These are phyloP conservation scores for Falciphora oryzae DNA, from an alignment of 2,329 filamentous ascomycete species.

Conservation along the genomic window DNA sequence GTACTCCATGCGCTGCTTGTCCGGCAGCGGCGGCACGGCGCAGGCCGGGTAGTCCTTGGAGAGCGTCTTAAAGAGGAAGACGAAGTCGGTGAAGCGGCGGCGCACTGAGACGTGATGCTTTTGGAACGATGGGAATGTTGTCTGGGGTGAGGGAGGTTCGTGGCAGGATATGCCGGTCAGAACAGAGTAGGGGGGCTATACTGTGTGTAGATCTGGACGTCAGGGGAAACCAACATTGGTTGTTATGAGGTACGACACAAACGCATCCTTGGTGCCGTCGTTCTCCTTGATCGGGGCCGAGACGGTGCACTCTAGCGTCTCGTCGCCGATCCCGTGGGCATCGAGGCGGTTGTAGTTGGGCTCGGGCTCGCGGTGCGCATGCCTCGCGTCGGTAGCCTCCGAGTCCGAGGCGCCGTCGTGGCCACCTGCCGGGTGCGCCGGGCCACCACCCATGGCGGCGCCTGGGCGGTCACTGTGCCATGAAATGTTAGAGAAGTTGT, in stretches of 20 bases:
- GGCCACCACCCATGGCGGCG: conserved; percentile 29
- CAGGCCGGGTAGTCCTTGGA: conserved; percentile 82
- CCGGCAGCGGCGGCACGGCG: conserved; percentile 88
- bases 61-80: conserved; percentile 90
- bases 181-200: conserved; percentile 14
- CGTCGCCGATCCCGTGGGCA: conserved; percentile 59
- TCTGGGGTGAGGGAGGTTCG: conserved; percentile 44
- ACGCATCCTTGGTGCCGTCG: conserved; percentile 92
- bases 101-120: conserved; percentile 73
- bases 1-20: conserved; percentile 99
- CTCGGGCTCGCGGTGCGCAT: conserved; percentile 32
- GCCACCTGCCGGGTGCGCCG: conserved; percentile 29
- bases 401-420: conserved; percentile 26
- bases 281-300: conserved; percentile 87
- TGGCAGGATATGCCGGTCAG: too few species aligned
- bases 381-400: conserved; percentile 20
- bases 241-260: conserved; percentile 91
- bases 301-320: conserved; percentile 78
- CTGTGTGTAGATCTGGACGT: conserved; percentile 2
- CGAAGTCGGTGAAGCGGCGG: conserved; percentile 94
- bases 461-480: conserved; percentile 63
- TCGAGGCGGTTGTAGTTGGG: conserved; percentile 49
- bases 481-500: conserved; percentile 76
- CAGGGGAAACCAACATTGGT: conserved; percentile 60
- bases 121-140: conserved; percentile 90